phyloP scores from a whole-genome alignment of 768 basidiomycete genomes.

The Pholiota molesta region DNA sequence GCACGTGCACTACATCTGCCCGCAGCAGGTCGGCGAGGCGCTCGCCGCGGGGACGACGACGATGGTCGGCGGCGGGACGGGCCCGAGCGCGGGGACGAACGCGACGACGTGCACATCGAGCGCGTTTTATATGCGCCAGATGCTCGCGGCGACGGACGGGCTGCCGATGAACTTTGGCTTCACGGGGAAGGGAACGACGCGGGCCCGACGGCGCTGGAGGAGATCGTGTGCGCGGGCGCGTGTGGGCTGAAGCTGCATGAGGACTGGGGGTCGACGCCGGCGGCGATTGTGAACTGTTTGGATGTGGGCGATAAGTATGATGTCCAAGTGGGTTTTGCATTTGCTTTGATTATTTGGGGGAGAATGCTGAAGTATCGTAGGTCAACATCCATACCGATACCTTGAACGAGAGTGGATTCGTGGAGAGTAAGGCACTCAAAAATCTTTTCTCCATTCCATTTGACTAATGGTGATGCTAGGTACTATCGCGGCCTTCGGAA shows the following conservation, averaged over 20 bases:
- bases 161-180: slow-evolving; percentile 92
- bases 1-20: slow-evolving; percentile 95
- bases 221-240: slow-evolving; percentile 83
- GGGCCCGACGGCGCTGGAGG: slow-evolving; percentile 71
- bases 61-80: slow-evolving; percentile 95
- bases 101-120: slow-evolving; percentile 96
- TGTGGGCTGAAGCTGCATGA: slow-evolving; percentile 94
- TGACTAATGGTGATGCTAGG: slow-evolving; percentile 39
- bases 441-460: not conserved
- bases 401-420: slow-evolving; percentile 95
- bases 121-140: slow-evolving; percentile 85
- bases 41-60: slow-evolving; percentile 87
- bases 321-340: slow-evolving; percentile 71
- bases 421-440: slow-evolving; percentile 67
- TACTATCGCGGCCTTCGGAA: slow-evolving; percentile 88
- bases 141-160: slow-evolving; percentile 91
- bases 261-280: slow-evolving; percentile 95
- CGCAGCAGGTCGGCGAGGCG: slow-evolving; percentile 88
- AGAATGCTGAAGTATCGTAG: slow-evolving; percentile 30
- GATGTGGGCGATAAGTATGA: slow-evolving; percentile 89
- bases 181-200: slow-evolving; percentile 96
- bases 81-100: slow-evolving; percentile 85
- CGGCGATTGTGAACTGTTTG: slow-evolving; percentile 74
- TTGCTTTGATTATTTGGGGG: not conserved
- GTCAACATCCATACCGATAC: slow-evolving; percentile 98